Percentiles rank a stretch among this genome's conserved stretches.
Evolutionary conservation across 2,329 filamentous ascomycete genomes (phyloP).

Genomic region (Cordyceps farinosa): DNA sequence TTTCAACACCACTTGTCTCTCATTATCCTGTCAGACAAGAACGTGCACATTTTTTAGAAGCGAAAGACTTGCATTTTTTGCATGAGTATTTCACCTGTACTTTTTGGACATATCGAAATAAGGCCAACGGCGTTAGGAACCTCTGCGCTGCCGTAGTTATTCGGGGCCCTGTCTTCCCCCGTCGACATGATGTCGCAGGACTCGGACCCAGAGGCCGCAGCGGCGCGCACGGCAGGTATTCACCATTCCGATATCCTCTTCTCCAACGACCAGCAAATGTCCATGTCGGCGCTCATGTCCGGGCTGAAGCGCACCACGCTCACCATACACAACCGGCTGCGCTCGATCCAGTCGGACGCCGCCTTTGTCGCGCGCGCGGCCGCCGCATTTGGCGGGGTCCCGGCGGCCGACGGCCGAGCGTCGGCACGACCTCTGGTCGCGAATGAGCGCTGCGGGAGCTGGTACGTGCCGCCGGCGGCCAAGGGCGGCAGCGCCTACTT

Average conservation of each 20-base stretch:
- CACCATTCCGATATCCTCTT: slow-evolving; percentile 45
- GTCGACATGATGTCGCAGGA: slow-evolving; percentile 1
- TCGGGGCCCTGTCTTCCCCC: not conserved
- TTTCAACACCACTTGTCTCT: not conserved
- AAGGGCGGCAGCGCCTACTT: slow-evolving; percentile 84
- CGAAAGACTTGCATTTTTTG: not conserved
- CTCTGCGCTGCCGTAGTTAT: not conserved
- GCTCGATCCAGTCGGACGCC: slow-evolving; percentile 74
- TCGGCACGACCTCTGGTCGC: slow-evolving; percentile 67
- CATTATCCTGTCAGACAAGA: not conserved
- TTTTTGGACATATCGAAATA: not conserved
- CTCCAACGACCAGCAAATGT: slow-evolving; percentile 52
- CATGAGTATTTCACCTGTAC: not conserved
- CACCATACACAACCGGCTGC: slow-evolving; percentile 75
- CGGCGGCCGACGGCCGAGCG: not conserved
- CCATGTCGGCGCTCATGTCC: slow-evolving; percentile 65
- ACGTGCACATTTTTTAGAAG: too few species aligned
- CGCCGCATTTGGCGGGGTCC: slow-evolving; percentile 36
- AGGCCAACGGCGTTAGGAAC: not conserved
- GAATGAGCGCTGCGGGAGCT: slow-evolving; percentile 93
- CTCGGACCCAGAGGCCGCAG: not conserved
- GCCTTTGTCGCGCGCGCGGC: slow-evolving; percentile 65
- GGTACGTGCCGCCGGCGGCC: slow-evolving; percentile 70
- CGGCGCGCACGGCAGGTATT: slow-evolving; percentile 15
- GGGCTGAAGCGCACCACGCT: slow-evolving; percentile 74